phyloP scores from a whole-genome alignment of 163 green algal species.

The Scenedesmus sp. region DNA sequence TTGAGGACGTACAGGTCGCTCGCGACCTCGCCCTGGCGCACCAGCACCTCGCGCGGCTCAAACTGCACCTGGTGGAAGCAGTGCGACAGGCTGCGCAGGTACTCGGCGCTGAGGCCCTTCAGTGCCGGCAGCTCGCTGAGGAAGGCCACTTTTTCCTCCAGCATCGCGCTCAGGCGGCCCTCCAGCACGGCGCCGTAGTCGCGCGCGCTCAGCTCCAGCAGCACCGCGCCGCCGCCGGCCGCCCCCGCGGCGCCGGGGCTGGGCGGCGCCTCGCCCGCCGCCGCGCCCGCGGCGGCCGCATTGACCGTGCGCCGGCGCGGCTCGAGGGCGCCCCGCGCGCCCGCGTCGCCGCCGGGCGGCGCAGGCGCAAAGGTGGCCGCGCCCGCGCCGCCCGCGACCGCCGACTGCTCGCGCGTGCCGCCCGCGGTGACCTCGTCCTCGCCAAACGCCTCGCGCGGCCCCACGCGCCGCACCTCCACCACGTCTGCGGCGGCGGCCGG shows the following conservation, averaged over 20 bases:
- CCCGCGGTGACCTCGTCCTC: constrained; percentile 25
- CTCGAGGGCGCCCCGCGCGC: no score
- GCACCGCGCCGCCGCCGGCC: neutral
- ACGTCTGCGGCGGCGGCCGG: no score
- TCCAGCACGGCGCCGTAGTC: constrained; percentile 30
- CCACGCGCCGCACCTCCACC: constrained; percentile 17
- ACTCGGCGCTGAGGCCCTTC: constrained; percentile 20
- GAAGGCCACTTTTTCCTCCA: constrained; percentile 42
- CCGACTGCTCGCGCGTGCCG: constrained; percentile 9
- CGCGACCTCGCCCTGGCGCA: constrained; percentile 15
- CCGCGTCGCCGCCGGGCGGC: no score
- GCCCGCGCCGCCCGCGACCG: neutral
- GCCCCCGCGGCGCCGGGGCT: no score
- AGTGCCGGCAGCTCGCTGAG: constrained; percentile 30
- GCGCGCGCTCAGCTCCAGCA: constrained; percentile 31
- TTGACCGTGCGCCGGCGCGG: no score
- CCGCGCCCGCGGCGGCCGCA: neutral
- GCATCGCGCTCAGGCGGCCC: constrained; percentile 30
- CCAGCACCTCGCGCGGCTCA: constrained; percentile 42
- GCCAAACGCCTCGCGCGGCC: constrained; percentile 21
- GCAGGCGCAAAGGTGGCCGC: neutral
- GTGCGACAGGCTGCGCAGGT: constrained; percentile 34
- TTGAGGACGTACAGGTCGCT: constrained; percentile 37
- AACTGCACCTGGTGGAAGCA: constrained; percentile 44
- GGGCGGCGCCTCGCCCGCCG: no score